Evolutionary conservation across 2,329 filamentous ascomycete genomes (phyloP).

Genomic region (Metarhizium guizhouense): DNA sequence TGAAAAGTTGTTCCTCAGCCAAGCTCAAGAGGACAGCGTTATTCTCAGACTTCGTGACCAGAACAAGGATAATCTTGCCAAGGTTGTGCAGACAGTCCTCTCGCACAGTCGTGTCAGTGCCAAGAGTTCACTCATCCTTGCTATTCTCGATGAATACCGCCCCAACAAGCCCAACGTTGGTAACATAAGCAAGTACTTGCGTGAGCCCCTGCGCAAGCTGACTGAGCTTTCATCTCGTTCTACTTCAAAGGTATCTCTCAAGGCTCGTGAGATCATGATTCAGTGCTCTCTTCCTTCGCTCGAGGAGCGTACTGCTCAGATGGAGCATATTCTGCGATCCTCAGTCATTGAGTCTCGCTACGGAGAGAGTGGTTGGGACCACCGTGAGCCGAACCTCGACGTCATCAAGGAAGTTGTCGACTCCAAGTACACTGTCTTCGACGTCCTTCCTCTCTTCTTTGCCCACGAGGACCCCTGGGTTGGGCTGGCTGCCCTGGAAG

Average conservation of each 20-base stretch:
- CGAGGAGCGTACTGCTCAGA: conserved; percentile 88
- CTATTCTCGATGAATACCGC: conserved; percentile 87
- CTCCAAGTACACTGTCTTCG: conserved; percentile 97
- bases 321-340: conserved; percentile 96
- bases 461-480: conserved; percentile 92
- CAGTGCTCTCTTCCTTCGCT: conserved; percentile 93
- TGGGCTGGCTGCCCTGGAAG: conserved; percentile 83
- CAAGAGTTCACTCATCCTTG: conserved; percentile 89
- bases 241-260: conserved; percentile 92
- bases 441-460: conserved; percentile 93
- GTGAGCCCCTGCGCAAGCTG: conserved; percentile 71
- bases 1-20: conserved; percentile 80
- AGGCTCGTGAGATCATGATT: conserved; percentile 94
- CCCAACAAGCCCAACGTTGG: conserved; percentile 88
- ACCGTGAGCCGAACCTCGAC: conserved; percentile 82
- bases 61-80: conserved; percentile 83
- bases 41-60: conserved; percentile 90
- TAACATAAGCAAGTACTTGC: conserved; percentile 82
- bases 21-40: conserved; percentile 87
- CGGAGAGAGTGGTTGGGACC: conserved; percentile 93
- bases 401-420: conserved; percentile 97
- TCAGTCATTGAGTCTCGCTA: conserved; percentile 96
- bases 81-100: conserved; percentile 80
- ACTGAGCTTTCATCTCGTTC: conserved; percentile 74
- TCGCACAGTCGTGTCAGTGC: conserved; percentile 87